phyloP scores from a whole-genome alignment of 2,329 filamentous ascomycete genomes.

The Penicillium frequentans region DNA sequence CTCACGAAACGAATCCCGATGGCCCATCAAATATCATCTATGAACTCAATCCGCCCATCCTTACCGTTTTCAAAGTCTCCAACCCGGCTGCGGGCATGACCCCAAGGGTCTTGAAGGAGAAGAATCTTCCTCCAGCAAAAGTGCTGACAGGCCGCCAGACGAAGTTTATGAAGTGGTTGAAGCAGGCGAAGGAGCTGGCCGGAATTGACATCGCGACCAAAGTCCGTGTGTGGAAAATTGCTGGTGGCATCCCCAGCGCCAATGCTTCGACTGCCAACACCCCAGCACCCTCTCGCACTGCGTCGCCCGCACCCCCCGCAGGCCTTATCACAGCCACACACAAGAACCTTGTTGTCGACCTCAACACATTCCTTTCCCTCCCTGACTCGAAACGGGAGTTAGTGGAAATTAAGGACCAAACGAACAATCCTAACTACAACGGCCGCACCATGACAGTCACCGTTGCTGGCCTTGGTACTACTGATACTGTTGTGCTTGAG shows the following conservation, averaged over 20 bases:
- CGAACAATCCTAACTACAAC: slow-evolving; percentile 73
- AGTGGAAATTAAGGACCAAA: slow-evolving; percentile 66
- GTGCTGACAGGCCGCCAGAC: slow-evolving; percentile 71
- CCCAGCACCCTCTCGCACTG: slow-evolving; percentile 44
- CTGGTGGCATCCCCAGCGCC: slow-evolving; percentile 45
- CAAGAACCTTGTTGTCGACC: slow-evolving; percentile 60
- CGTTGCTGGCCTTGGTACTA: slow-evolving; percentile 66
- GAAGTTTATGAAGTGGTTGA: slow-evolving; percentile 73
- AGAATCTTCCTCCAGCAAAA: slow-evolving; percentile 61
- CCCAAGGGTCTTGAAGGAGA: slow-evolving; percentile 61
- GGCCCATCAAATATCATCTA: slow-evolving; percentile 66
- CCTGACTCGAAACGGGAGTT: slow-evolving; percentile 64
- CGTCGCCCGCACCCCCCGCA: slow-evolving; percentile 45
- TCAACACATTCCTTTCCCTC: slow-evolving; percentile 63
- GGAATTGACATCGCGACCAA: slow-evolving; percentile 69
- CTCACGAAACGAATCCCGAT: slow-evolving; percentile 68
- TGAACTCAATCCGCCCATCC: slow-evolving; percentile 81
- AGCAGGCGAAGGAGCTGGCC: slow-evolving; percentile 66
- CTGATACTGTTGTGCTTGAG: slow-evolving; percentile 80
- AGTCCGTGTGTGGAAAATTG: slow-evolving; percentile 73
- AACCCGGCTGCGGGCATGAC: slow-evolving; percentile 57
- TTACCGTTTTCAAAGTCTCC: slow-evolving; percentile 79
- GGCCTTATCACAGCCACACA: slow-evolving; percentile 43
- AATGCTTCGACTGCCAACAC: slow-evolving; percentile 45
- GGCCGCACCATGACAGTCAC: slow-evolving; percentile 64